Percentiles rank a stretch among this genome's conserved stretches.
These are phyloP conservation scores for Daedaleopsis sinensis DNA, from an alignment of 768 basidiomycete species.

Conservation along the genomic window DNA sequence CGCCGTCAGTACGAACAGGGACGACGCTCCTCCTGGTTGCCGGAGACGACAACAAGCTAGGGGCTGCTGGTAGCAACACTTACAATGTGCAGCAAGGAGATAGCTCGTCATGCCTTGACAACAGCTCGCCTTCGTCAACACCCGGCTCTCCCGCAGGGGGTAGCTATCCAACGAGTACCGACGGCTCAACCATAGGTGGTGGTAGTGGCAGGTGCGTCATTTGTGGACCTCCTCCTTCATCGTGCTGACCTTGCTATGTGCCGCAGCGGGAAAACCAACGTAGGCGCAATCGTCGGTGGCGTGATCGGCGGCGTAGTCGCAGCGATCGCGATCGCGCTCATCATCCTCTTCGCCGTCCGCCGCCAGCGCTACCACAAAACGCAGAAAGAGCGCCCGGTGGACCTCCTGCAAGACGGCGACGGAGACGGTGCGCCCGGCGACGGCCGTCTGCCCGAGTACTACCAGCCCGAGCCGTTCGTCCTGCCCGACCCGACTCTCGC, in stretches of 20 bases:
- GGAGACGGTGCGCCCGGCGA: constrained; percentile 47
- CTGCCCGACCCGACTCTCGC: constrained; percentile 61
- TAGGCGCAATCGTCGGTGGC: constrained; percentile 41
- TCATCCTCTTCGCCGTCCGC: constrained; percentile 54
- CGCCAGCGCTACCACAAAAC: constrained; percentile 40
- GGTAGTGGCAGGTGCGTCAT: neutral
- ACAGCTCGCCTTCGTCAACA: constrained; percentile 73
- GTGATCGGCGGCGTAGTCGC: constrained; percentile 60
- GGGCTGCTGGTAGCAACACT: constrained; percentile 65
- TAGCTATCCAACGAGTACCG: constrained; percentile 59
- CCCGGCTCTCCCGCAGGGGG: constrained; percentile 78
- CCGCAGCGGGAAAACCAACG: constrained; percentile 21
- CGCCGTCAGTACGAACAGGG: constrained; percentile 61
- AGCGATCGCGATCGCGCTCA: constrained; percentile 40
- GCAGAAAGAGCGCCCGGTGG: constrained; percentile 61
- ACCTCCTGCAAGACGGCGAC: constrained; percentile 62
- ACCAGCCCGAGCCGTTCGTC: constrained; percentile 77
- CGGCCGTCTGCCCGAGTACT: constrained; percentile 67
- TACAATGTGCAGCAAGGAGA: constrained; percentile 58
- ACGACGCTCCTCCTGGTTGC: constrained; percentile 68
- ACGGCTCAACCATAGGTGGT: constrained; percentile 36
- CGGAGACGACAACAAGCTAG: constrained; percentile 68
- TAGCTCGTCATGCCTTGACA: constrained; percentile 55
- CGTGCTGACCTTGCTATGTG: neutral
- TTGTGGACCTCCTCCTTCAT: neutral